Conservation (phyloP, 108 stramenopile genomes). For the Skeletonema costatum region DNA sequence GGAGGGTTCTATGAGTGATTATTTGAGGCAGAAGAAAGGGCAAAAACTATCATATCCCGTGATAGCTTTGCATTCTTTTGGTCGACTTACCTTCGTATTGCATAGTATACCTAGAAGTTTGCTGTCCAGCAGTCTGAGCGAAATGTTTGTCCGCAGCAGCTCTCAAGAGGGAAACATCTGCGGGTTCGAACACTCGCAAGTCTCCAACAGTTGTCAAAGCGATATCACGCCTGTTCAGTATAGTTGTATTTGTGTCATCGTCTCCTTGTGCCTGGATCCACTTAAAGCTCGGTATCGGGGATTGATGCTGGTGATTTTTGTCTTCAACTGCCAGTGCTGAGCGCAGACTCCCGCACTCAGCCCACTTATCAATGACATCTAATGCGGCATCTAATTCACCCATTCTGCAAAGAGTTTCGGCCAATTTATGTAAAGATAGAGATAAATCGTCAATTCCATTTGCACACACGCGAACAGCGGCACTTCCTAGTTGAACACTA, state of each 20-base stretch:
- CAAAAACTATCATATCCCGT: no score
- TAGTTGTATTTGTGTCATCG: no score
- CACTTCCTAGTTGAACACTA: constrained; percentile 28
- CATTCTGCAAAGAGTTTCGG: constrained; percentile 26
- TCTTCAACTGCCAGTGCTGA: constrained; percentile 35
- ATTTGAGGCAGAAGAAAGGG: no score
- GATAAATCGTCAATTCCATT: constrained; percentile 33
- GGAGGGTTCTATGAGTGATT: no score
- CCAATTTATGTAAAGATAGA: constrained; percentile 25
- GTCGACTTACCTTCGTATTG: constrained; percentile 24
- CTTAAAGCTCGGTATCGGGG: constrained; percentile 22
- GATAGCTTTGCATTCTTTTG: no score
- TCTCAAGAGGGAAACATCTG: constrained; percentile 27
- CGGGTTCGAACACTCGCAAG: constrained; percentile 19
- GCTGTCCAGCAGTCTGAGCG: constrained; percentile 26
- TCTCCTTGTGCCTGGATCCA: constrained; percentile 19
- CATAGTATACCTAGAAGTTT: constrained; percentile 39
- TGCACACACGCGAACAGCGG: constrained; percentile 29
- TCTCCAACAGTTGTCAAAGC: constrained; percentile 35
- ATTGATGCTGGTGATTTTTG: neutral
- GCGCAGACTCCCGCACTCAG: constrained; percentile 34
- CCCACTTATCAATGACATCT: constrained; percentile 37
- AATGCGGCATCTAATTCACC: constrained; percentile 37
- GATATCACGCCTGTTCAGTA: neutral
- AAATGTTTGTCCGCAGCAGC: constrained; percentile 38